Evolutionary conservation across 148 eudicot genomes (phyloP), one percentile per base, ranked within the genome.

Genomic region (Dianthus caryophyllus): DNA sequence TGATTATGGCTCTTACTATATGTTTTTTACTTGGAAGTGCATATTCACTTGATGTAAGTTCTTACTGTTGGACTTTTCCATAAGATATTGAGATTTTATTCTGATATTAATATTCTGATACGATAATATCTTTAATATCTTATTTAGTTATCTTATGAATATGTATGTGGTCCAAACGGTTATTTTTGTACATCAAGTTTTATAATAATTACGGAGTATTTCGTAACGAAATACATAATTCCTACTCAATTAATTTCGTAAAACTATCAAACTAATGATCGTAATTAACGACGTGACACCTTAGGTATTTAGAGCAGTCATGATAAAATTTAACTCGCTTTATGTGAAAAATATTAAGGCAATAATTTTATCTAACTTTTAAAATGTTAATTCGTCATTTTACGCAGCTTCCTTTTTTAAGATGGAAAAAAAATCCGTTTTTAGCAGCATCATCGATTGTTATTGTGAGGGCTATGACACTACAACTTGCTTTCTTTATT

Each of bases 401-500:
- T 2, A 0, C 9, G 39, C 67, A 75, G 78, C 30, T 63, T 63
- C 78, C 78, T 11, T 44, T 68, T 54, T 57, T 75, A 63, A 69
- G 78, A 75, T 75, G 78, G 78, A 75, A 75, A 69, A 75, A 38
- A 26, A 73, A 75, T 24, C 57, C 78, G 55, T 69, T 75, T 63
- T 69, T 75, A 22, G 78, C 73, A 55, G 78, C 78, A 36, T 62
- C 78, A 1, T 62, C 73, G 50, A 75, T 75, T 62, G 78, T 75
- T 7, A 63, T 75, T 54, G 78, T 75, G 31, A 69, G 78, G 64
- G 78, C 78, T 55, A 25, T 75, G 64, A 67, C 65, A n/a, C 69
- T 75, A 2, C 78, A 69, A 33, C 30, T 75, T 54, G 73, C 70
- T 26, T 75, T 75, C 51, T 75, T 69, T 24, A 36, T 55, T 29